Evolutionary conservation across 2,329 filamentous ascomycete species (phyloP), one percentile per base, ranked within the genome.

Genomic region (Pseudogymnoascus sp.): DNA sequence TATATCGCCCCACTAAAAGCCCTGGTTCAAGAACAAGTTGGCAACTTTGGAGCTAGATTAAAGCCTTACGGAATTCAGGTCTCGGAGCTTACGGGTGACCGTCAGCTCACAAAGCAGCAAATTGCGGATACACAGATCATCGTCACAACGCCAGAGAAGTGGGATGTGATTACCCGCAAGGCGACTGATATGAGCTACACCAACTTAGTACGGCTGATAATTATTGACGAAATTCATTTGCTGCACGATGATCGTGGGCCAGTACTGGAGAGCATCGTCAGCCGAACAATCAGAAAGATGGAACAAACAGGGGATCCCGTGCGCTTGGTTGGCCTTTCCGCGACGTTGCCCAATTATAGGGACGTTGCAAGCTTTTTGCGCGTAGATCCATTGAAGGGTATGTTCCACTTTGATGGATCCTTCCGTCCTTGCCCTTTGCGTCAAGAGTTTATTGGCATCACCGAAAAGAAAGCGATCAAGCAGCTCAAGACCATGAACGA

Each of bases 401-500:
- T 97, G 59, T 97, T 96, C 79, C 92, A 99, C 72, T 99, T 99
- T 67, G 94, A 99, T 72, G 90, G 89, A 41, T 91, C 91, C 3
- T 99, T 86, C 77, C 82, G 94, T 67, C 95, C 94, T 63, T 99
- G 94, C 71, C 94, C 94, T 1, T 75, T 99, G 67, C 91, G 90
- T 68, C 94, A 99, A 71, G 95, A 99, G 72, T 99, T 97, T 70
- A 90, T 99, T 66, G 94, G 94, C 59, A 89, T 99, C 41, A 96
- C 92, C 0, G 94, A 99, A 67, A 95, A 94, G 76, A 97, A 97
- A 73, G 89, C 94, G 5, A 99, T 99, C 75, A 99, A 97, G 75
- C 94, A 99, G 73, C 78, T 99, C 59, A 96, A 97, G 79, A 95
- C 89, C 0, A 99, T 99, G 94, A 99, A 99, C 70, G 94, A 99